Evolutionary conservation across 2,329 filamentous ascomycete species (phyloP).

Genomic region (Domatiomyces catenatus): DNA sequence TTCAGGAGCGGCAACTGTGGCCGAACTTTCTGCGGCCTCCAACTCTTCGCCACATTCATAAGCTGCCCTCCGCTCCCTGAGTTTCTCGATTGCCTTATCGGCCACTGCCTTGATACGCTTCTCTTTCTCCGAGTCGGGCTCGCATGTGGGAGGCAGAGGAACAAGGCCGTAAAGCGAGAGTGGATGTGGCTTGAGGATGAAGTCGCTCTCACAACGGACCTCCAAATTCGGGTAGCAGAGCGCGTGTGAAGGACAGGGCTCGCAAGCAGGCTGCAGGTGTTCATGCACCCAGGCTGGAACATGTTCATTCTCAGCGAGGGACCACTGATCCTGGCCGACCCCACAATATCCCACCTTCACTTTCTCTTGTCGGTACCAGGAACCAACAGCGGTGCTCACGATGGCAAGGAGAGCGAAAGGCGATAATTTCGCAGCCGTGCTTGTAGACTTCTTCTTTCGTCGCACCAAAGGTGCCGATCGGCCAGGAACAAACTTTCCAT

Average conservation of each 20-base stretch:
- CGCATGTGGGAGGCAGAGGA: slow-evolving; percentile 78
- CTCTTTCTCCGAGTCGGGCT: slow-evolving; percentile 85
- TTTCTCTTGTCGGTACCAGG: slow-evolving; percentile 89
- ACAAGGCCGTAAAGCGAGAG: slow-evolving; percentile 65
- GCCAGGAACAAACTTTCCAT: slow-evolving; percentile 13
- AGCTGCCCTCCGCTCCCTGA: slow-evolving; percentile 70
- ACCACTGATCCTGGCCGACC: slow-evolving; percentile 51
- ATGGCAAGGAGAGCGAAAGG: slow-evolving; percentile 57
- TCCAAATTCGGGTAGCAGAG: slow-evolving; percentile 68
- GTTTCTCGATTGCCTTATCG: slow-evolving; percentile 70
- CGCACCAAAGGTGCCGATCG: slow-evolving; percentile 23
- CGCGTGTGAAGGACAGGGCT: slow-evolving; percentile 78
- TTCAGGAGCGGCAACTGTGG: slow-evolving; percentile 24
- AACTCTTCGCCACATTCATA: slow-evolving; percentile 66
- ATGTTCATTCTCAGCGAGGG: slow-evolving; percentile 40
- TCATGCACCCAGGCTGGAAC: slow-evolving; percentile 59
- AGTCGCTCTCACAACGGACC: slow-evolving; percentile 71
- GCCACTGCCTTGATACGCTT: slow-evolving; percentile 75
- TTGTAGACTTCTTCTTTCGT: slow-evolving; percentile 30
- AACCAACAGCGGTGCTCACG: slow-evolving; percentile 55
- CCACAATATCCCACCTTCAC: slow-evolving; percentile 92
- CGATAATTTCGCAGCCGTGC: slow-evolving; percentile 44
- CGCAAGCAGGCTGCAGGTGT: slow-evolving; percentile 59
- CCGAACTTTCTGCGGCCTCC: slow-evolving; percentile 27
- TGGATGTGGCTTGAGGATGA: slow-evolving; percentile 70